Conservation (phyloP, 1,139 yeast species). For the Pichia sp. region DNA sequence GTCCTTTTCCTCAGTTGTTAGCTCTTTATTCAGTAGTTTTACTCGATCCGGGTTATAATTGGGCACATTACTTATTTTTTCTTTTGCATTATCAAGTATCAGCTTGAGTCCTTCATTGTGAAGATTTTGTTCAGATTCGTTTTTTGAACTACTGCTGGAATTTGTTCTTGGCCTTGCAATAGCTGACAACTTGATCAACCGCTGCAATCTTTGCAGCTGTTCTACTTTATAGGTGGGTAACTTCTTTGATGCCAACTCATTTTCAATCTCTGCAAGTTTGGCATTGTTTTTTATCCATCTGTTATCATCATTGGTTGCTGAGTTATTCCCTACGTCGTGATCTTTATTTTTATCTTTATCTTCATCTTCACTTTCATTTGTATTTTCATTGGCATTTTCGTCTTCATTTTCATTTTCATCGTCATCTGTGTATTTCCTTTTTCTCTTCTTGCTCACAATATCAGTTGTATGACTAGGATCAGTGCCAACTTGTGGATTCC, state of each 20-base stretch:
- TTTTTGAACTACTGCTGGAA: neutral
- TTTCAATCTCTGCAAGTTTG: neutral
- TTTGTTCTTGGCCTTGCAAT: conserved; percentile 15
- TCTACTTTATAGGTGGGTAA: conserved; percentile 13
- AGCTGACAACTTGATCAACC: conserved; percentile 12
- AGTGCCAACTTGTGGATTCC: no score
- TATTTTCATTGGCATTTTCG: no score
- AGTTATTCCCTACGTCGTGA: no score
- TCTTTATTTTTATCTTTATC: no score
- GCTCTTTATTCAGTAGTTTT: conserved; percentile 1
- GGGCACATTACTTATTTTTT: conserved; percentile 12
- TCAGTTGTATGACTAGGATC: no score
- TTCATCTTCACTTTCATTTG: no score
- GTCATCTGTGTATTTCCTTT: no score
- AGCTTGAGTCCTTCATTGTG: neutral
- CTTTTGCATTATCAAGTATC: conserved; percentile 5
- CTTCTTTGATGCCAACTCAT: conserved; percentile 2
- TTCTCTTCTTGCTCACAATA: no score
- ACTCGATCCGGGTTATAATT: conserved; percentile 13
- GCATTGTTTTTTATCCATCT: conserved; percentile 1
- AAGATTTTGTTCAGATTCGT: neutral
- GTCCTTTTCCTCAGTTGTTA: neutral
- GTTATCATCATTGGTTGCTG: no score
- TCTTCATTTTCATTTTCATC: no score
- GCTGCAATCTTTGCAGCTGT: conserved; percentile 11